Percentiles rank a stretch among this genome's conserved stretches.
Evolutionary conservation across 164 flowering plant genomes (phyloP).

Genomic region (Stephania cephalantha): DNA sequence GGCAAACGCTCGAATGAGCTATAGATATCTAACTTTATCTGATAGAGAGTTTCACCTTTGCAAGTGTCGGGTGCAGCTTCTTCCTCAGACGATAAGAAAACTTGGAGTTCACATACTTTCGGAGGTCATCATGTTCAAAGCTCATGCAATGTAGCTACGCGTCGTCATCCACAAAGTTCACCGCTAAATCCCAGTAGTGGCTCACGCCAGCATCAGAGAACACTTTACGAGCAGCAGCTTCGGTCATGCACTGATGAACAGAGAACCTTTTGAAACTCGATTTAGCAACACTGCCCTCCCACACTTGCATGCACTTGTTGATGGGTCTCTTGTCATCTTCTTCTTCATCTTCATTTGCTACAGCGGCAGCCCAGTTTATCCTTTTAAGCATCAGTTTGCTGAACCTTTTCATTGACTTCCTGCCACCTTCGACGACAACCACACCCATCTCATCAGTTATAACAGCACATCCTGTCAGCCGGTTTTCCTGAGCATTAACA

Average conservation of each 20-base stretch:
- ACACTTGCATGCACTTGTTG: slow-evolving; percentile 71
- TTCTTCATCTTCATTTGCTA: slow-evolving; percentile 34
- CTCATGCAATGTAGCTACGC: slow-evolving; percentile 2
- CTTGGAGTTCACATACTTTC: too few relatives aligned
- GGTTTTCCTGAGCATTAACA: slow-evolving; percentile 84
- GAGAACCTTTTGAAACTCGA: slow-evolving; percentile 60
- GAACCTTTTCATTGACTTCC: slow-evolving; percentile 78
- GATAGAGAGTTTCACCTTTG: background rate
- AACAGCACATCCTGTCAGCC: slow-evolving; percentile 73
- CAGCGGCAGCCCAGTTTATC: slow-evolving; percentile 79
- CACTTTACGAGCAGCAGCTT: slow-evolving; percentile 77
- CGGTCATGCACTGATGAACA: slow-evolving; percentile 80
- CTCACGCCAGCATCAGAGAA: slow-evolving; percentile 86
- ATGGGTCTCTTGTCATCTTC: slow-evolving; percentile 42
- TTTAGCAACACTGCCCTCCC: slow-evolving; percentile 90
- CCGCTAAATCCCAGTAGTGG: slow-evolving; percentile 90
- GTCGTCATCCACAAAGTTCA: slow-evolving; percentile 45
- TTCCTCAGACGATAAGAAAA: background rate
- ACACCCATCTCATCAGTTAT: slow-evolving; percentile 65
- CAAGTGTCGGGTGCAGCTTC: background rate
- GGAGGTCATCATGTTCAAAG: background rate
- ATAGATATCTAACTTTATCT: background rate
- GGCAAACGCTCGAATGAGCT: background rate
- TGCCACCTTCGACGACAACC: slow-evolving; percentile 92
- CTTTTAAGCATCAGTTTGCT: slow-evolving; percentile 86